Base-by-base conservation (phyloP, 352 stramenopile genomes). In the Globisporangium nodosum region DNA sequence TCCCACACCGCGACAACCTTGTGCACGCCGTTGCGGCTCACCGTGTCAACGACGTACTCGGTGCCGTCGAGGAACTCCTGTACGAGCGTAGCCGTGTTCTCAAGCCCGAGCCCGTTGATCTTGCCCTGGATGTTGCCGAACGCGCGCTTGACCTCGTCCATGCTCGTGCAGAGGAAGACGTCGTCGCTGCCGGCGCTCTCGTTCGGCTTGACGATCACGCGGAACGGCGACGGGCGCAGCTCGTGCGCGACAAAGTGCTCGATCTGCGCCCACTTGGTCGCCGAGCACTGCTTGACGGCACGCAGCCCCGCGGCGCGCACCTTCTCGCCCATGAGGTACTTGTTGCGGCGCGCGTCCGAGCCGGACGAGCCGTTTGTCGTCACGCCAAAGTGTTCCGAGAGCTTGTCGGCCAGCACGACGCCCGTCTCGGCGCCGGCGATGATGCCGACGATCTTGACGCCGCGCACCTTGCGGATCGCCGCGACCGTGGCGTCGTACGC, bases 1-100 rank as follows among this genome's bases (percentile, higher is more conserved):
- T 96, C 87, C 96, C 96, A 99, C 7, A 99, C 72, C 5, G 96
- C 96, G 35, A 97, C 90, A 39, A 98, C 85, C 61, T 98, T 98
- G 60, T 97, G 87, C 46, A 92, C 69, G 0, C 96, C 96, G 66
- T 97, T 82, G 56, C 88, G 85, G 60, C 77, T 96, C 9, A 99
- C 96, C 8, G 92, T 96, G 67, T 99, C 96, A n/a, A 99, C 80
- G 4, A 97, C 96, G 73, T 98, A 99, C 72, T 99, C 96, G 20
- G 76, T 91, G 33, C 96, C 96, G 7, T 84, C 76, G 16, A 98
- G 71, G 66, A 93, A 98, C 71, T 98, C 94, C 66, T 98, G 93
- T 30, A 97, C 86, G n/a, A 98, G 71, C 9, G 96, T 96, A 27
- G 84, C 75, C 39, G 88, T 83, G 70, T 97, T 97, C 37, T 94